Base-by-base conservation (phyloP, 352 stramenopile species). In the Globisporangium cederbergense region DNA sequence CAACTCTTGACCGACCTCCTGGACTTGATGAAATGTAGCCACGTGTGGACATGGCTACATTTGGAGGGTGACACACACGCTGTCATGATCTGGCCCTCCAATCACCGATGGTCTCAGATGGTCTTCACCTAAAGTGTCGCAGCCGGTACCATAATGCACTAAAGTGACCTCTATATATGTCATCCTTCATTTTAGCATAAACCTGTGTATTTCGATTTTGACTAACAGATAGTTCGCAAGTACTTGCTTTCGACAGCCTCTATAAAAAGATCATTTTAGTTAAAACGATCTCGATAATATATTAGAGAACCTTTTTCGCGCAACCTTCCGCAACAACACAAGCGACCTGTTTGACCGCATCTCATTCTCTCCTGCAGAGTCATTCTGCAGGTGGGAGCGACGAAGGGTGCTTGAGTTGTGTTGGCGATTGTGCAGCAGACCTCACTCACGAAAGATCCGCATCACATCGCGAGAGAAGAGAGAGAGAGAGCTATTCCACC, bases 391-490 rank as follows among this genome's bases (percentile, higher is more conserved):
- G 18, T 18, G 16, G 4, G 18, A n/a, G 18, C 43, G n/a, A 4
- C 40, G 40, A 46, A 46, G 40, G 40, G 40, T 16, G 43, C 40
- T n/a, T n/a, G 40, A n/a, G 18, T 5, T n/a, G 40, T 4, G 43
- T 42, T 42, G 36, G 36, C 36, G 10, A 42, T 56, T 42, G 28
- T 28, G 47, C 50, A 40, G 52, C 52, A 47, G 42, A 20, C 43
- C 43, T 32, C 52, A 58, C 14, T 58, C 52, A 4, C 32, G 9
- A 58, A 58, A 58, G 52, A 58, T 58, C 52, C n/a, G 32, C 32
- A n/a, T 30, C 32, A 34, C 32, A n/a, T 30, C 32, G 20, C 25
- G 16, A 56, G 28, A 40, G 42, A 47, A 14, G 32, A 36, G 32
- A 36, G 32, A 47, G 13, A n/a, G 13, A n/a, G 42, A n/a, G 14